phyloP scores from a whole-genome alignment of 345 rosid species.

The Mallotus nudiflorus region DNA sequence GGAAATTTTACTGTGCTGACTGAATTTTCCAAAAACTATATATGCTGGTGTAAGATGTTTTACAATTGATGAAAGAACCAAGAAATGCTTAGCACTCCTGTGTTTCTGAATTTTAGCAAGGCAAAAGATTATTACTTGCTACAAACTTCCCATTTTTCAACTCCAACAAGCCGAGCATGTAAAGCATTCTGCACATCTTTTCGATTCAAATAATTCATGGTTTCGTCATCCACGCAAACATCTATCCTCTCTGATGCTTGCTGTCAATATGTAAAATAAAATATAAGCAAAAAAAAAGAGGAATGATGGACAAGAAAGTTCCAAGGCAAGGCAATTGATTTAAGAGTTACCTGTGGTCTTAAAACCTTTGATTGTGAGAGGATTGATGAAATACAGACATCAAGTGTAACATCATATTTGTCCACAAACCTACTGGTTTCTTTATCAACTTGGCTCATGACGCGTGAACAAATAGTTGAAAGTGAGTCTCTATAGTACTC shows the following conservation, averaged over 20 bases:
- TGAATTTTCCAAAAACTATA: too few species aligned
- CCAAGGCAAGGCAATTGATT: background rate
- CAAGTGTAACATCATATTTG: constrained; percentile 91
- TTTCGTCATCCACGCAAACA: constrained; percentile 96
- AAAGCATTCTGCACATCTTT: constrained; percentile 85
- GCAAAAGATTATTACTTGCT: constrained; percentile 65
- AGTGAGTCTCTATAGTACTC: constrained; percentile 80
- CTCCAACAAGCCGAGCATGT: constrained; percentile 88
- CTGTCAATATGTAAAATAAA: background rate
- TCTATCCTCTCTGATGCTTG: constrained; percentile 44
- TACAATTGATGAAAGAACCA: too few species aligned
- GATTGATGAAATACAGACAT: constrained; percentile 81
- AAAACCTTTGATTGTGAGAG: constrained; percentile 75
- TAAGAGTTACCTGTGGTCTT: constrained; percentile 62
- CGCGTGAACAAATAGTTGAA: constrained; percentile 67
- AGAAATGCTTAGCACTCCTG: background rate
- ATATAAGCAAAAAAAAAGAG: background rate
- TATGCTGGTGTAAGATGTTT: too few species aligned
- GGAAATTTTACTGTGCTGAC: too few species aligned
- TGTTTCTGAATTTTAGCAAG: background rate
- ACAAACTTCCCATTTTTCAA: constrained; percentile 78
- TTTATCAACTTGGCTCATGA: constrained; percentile 70
- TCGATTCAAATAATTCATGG: constrained; percentile 74
- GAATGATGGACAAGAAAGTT: background rate
- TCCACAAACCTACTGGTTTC: constrained; percentile 91